Conservation (phyloP, 495 filamentous ascomycete species). For the Xanthoparmelia taractica region DNA sequence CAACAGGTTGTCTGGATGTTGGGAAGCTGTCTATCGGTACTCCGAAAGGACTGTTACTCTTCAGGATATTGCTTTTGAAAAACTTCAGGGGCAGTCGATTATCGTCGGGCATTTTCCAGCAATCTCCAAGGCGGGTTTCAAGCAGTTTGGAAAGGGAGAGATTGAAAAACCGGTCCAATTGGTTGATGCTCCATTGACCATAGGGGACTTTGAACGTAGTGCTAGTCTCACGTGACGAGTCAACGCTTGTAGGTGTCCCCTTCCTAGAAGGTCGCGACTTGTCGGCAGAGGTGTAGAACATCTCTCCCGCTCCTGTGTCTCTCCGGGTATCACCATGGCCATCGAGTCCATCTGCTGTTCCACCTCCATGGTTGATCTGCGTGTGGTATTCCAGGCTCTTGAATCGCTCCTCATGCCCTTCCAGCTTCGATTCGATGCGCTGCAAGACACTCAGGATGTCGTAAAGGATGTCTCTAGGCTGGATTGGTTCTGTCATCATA, state of each 20-base stretch:
- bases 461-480: conserved; percentile 7
- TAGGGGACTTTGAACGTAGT: conserved; percentile 18
- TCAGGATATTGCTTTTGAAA: conserved; percentile 16
- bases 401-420: conserved; percentile 21
- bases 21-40: conserved; percentile 3
- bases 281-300: neutral
- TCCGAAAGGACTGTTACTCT: conserved; percentile 7
- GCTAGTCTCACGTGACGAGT: neutral
- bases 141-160: conserved; percentile 14
- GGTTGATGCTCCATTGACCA: conserved; percentile 21
- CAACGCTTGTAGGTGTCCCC: conserved; percentile 8
- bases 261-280: conserved; percentile 7
- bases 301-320: conserved; percentile 5
- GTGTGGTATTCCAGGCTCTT: conserved; percentile 15
- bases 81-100: conserved; percentile 23
- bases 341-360: neutral
- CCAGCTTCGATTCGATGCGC: conserved; percentile 22
- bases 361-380: neutral
- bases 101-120: conserved; percentile 24
- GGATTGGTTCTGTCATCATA: conserved; percentile 7
- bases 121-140: conserved; percentile 19
- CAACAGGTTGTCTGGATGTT: conserved; percentile 9
- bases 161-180: conserved; percentile 14
- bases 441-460: conserved; percentile 22
- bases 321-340: neutral